Base-by-base conservation (phyloP, 116 monocot genomes). In the Iris pallida region DNA sequence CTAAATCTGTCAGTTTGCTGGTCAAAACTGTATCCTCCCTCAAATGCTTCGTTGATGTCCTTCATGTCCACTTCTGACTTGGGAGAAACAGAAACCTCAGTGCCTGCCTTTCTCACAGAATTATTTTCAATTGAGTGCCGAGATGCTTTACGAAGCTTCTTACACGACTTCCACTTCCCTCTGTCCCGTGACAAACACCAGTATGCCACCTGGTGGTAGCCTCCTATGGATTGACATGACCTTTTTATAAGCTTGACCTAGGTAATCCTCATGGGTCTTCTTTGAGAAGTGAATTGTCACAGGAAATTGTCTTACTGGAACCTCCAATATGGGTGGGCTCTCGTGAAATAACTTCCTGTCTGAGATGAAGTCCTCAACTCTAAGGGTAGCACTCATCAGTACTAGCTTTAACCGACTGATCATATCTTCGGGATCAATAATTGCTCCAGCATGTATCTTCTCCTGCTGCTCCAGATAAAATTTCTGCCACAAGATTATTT, bases 131-230 rank as follows among this genome's bases (percentile, higher is more conserved):
- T 44, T 14, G 75, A 52, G 59, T 74, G 18, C 41, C 65, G 68
- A 44, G 90, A 88, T 55, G 78, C 80, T 75, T 76, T 88, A 42
- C 78, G 69, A 44, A 98, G 61, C 61, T 84, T 93, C 69, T 80
- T 83, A 72, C 98, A 98, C 54, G 72, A 85, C 73, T 40, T 93
- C 98, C 5, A 93, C 89, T 81, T 98, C 98, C 60, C 92, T 83
- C 64, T 98, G 93, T 55, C 98, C 98, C 74, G 98, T 98, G 19
- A 90, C 90, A 79, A 93, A 98, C 20, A 93, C 90, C 70, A 98
- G 85, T 68, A 98, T 88, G 47, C 93, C 98, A 57, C 98, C 98
- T 16, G 73, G 74, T 47, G 98, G 93, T 68, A 93, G 90, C 47
- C 64, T 88, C 76, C 79, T 87, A 71, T 98, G 98, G 57, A 98